Evolutionary conservation across 176 grass and related monocot genomes (phyloP).

Genomic region (Oropetium thomaeum): DNA sequence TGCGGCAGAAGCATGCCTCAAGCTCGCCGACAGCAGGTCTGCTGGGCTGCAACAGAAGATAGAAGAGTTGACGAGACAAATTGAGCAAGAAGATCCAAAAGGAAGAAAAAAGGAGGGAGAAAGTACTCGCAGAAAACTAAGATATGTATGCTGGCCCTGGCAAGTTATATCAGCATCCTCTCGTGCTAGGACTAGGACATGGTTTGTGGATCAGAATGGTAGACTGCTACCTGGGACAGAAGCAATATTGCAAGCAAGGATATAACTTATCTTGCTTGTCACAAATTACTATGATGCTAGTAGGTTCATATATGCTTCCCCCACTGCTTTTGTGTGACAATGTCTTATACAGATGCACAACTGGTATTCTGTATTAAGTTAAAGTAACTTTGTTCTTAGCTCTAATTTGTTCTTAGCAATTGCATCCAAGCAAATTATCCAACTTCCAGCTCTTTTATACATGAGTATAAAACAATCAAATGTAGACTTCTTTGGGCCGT

Average conservation of each 20-base stretch:
- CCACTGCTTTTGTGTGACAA: no score
- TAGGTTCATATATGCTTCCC: no score
- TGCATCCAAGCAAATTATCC: no score
- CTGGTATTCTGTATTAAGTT: no score
- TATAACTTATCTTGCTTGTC: slow-evolving; percentile 33
- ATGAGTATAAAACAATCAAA: no score
- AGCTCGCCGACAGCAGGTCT: slow-evolving; percentile 68
- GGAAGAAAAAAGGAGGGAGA: slow-evolving; percentile 39
- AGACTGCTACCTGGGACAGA: slow-evolving; percentile 62
- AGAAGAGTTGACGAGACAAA: slow-evolving; percentile 73
- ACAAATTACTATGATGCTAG: no score
- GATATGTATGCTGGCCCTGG: slow-evolving; percentile 75
- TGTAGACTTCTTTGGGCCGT: no score
- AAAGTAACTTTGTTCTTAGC: no score
- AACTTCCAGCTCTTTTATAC: no score
- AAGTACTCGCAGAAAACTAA: slow-evolving; percentile 30
- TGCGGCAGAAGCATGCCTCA: slow-evolving; percentile 67
- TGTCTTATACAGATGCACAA: no score
- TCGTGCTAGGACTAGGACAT: slow-evolving; percentile 38
- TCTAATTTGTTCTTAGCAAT: no score
- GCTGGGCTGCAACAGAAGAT: slow-evolving; percentile 57
- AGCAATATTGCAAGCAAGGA: slow-evolving; percentile 57
- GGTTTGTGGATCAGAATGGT: slow-evolving; percentile 42
- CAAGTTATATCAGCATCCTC: slow-evolving; percentile 41
- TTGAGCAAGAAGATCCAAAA: slow-evolving; percentile 51